Conservation (phyloP, 2,329 filamentous ascomycete genomes). For the Pseudogymnoascus sp. region DNA sequence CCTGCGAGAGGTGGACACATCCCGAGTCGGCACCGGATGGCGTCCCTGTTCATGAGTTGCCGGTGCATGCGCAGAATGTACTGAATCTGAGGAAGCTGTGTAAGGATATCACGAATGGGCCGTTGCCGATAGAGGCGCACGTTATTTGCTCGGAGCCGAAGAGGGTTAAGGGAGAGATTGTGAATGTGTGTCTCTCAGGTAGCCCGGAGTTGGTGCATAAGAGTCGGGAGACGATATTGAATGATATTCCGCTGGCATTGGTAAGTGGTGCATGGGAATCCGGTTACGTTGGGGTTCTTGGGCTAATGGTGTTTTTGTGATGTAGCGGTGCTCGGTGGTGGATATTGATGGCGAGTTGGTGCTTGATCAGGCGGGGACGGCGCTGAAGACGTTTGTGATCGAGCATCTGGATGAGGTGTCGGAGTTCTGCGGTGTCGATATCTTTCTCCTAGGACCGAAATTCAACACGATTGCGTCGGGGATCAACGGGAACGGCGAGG, state of each 20-base stretch:
- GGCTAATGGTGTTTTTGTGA: slow-evolving; percentile 15
- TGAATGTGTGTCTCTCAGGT: slow-evolving; percentile 85
- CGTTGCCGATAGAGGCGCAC: slow-evolving; percentile 68
- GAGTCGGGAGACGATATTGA: slow-evolving; percentile 81
- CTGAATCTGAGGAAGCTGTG: slow-evolving; percentile 71
- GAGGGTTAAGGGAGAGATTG: slow-evolving; percentile 57
- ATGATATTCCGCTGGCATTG: slow-evolving; percentile 84
- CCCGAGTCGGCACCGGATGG: slow-evolving; percentile 78
- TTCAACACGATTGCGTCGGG: slow-evolving; percentile 68
- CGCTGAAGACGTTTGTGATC: slow-evolving; percentile 66
- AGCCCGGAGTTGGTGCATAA: slow-evolving; percentile 80
- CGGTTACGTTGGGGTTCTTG: background rate
- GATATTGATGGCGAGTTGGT: slow-evolving; percentile 90
- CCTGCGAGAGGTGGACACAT: slow-evolving; percentile 87
- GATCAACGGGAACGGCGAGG: slow-evolving; percentile 66
- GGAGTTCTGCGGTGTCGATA: slow-evolving; percentile 84
- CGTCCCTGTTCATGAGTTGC: slow-evolving; percentile 77
- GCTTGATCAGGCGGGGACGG: slow-evolving; percentile 58
- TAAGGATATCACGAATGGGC: slow-evolving; percentile 64
- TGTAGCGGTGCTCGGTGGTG: slow-evolving; percentile 80
- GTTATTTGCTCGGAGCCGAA: slow-evolving; percentile 78
- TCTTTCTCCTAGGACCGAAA: slow-evolving; percentile 90
- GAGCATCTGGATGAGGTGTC: slow-evolving; percentile 83
- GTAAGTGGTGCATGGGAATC: slow-evolving; percentile 46
- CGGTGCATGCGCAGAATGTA: slow-evolving; percentile 84